These are phyloP conservation scores for Oxyria digyna DNA, from an alignment of 148 eudicot species.

Conservation along the genomic window DNA sequence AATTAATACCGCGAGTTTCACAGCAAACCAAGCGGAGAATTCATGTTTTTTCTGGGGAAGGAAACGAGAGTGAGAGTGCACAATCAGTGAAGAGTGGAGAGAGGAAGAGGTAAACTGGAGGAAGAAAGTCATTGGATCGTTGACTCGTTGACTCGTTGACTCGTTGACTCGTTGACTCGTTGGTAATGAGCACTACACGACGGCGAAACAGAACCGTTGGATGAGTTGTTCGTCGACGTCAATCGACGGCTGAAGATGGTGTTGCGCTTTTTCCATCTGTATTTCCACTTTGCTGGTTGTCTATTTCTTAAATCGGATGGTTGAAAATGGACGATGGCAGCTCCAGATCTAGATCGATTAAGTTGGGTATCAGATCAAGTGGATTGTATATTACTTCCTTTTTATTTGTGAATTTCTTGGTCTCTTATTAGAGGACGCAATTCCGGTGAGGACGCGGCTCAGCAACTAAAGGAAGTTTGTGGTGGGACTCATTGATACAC, in stretches of 20 bases:
- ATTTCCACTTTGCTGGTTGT: not conserved
- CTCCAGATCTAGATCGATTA: not conserved
- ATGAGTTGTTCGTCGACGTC: not conserved
- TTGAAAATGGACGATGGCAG: not conserved
- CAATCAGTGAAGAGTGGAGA: conserved; percentile 3
- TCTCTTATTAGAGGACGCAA: too few species aligned
- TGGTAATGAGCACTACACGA: not conserved
- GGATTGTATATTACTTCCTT: too few species aligned
- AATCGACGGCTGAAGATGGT: not conserved
- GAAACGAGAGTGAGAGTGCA: not conserved
- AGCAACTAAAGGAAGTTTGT: too few species aligned
- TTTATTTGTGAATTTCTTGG: too few species aligned
- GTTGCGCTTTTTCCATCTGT: not conserved
- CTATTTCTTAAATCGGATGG: not conserved
- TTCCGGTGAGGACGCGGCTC: too few species aligned
- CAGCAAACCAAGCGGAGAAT: not conserved
- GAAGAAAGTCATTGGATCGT: not conserved
- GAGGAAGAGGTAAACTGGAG: not conserved
- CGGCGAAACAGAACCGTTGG: not conserved
- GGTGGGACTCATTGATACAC: too few species aligned
- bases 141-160: too few species aligned
- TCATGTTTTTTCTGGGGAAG: not conserved
- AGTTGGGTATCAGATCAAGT: too few species aligned
- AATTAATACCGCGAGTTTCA: not conserved
- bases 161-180: too few species aligned